Evolutionary conservation across 352 stramenopile genomes (phyloP).

Genomic region (Pythium chondricola): DNA sequence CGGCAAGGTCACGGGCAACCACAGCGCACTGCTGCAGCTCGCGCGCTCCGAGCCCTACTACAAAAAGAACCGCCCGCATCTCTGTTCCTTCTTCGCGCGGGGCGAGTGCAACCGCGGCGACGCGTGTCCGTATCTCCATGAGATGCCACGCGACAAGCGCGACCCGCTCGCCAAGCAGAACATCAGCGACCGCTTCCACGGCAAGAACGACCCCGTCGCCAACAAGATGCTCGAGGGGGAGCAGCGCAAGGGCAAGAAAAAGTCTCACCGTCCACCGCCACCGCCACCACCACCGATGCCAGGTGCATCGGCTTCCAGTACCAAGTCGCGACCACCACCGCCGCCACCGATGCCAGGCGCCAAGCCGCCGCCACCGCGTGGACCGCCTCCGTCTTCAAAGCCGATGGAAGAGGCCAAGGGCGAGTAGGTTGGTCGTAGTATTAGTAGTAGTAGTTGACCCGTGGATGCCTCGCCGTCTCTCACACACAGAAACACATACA

Average conservation of each 20-base stretch:
- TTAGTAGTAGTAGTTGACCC: too few relatives aligned
- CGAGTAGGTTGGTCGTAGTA: too few relatives aligned
- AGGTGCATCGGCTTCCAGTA: slow-evolving; percentile 1
- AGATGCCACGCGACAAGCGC: slow-evolving; percentile 91
- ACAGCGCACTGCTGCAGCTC: slow-evolving; percentile 80
- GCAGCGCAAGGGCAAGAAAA: slow-evolving; percentile 20
- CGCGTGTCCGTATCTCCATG: slow-evolving; percentile 92
- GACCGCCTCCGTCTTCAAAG: slow-evolving; percentile 32
- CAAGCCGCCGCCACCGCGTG: slow-evolving; percentile 60
- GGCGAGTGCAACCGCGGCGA: slow-evolving; percentile 92
- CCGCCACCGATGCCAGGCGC: slow-evolving; percentile 33
- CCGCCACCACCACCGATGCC: slow-evolving; percentile 23
- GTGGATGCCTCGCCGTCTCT: too few relatives aligned
- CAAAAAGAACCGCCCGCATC: slow-evolving; percentile 87
- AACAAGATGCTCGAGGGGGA: slow-evolving; percentile 79
- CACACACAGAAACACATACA: slow-evolving; percentile 3
- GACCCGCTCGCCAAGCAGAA: slow-evolving; percentile 94
- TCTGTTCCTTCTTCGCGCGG: slow-evolving; percentile 94
- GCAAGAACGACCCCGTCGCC: slow-evolving; percentile 91
- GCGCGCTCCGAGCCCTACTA: slow-evolving; percentile 86
- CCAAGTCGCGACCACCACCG: slow-evolving; percentile 55
- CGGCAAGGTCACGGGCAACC: slow-evolving; percentile 69
- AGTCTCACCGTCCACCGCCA: slow-evolving; percentile 17
- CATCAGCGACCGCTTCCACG: slow-evolving; percentile 93
- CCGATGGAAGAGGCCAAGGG: slow-evolving; percentile 29